Percentiles rank a stretch among this genome's conserved stretches.
Conservation (phyloP, 495 filamentous ascomycete genomes). For the Daldinia caldariorum region DNA sequence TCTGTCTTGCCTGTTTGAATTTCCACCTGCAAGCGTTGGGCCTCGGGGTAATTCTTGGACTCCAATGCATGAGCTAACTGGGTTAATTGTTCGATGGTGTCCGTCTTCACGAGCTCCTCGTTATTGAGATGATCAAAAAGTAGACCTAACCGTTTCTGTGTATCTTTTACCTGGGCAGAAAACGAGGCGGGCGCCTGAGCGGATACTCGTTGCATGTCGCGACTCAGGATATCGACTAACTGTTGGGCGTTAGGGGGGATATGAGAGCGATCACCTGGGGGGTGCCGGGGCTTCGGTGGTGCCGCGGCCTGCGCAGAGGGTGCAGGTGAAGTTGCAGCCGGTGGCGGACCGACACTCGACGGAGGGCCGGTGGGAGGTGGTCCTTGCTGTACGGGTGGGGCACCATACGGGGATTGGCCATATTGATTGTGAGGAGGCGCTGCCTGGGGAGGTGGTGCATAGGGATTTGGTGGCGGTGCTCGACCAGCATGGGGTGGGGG, state of each 20-base stretch:
- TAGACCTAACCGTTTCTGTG: constrained; percentile 87
- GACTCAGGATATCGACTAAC: constrained; percentile 80
- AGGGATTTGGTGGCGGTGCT: constrained; percentile 65
- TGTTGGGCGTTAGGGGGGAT: constrained; percentile 79
- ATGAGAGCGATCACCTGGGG: constrained; percentile 88
- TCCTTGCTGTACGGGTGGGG: constrained; percentile 43
- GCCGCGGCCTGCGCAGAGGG: constrained; percentile 52
- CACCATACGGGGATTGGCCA: constrained; percentile 52
- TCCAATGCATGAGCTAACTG: constrained; percentile 75
- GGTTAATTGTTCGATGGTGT: constrained; percentile 73
- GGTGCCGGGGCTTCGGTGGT: constrained; percentile 68
- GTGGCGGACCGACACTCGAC: constrained; percentile 53
- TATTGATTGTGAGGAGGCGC: constrained; percentile 58
- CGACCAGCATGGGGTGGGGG: constrained; percentile 47
- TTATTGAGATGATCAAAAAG: constrained; percentile 98
- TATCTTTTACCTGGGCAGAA: constrained; percentile 87
- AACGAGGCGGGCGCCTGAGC: constrained; percentile 81
- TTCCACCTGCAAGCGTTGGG: constrained; percentile 77
- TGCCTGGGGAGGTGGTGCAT: constrained; percentile 63
- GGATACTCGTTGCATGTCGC: constrained; percentile 89
- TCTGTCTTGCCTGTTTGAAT: constrained; percentile 83
- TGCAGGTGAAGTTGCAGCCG: constrained; percentile 62
- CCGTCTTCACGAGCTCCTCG: constrained; percentile 82
- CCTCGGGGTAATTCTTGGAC: constrained; percentile 77
- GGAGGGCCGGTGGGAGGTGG: constrained; percentile 60